Evolutionary conservation across 2,329 filamentous ascomycete genomes (phyloP).

Genomic region (Colletotrichum aenigma): DNA sequence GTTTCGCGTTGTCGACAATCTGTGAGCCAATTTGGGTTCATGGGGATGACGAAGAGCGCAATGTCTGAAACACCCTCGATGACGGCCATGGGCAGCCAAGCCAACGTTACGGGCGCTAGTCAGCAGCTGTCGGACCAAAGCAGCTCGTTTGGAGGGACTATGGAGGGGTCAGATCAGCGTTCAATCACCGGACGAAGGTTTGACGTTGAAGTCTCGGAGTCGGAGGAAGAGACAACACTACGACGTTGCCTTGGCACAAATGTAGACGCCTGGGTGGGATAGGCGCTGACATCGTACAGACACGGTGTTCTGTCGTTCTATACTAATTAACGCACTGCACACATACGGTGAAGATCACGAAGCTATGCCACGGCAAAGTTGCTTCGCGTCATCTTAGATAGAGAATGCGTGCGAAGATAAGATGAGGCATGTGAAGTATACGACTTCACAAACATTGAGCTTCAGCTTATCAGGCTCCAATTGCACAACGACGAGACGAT

Average conservation of each 20-base stretch:
- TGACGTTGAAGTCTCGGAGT: background rate
- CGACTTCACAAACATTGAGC: background rate
- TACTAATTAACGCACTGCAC: background rate
- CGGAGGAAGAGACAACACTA: background rate
- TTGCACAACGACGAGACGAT: background rate
- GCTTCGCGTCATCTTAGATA: background rate
- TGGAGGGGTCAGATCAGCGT: slow-evolving; percentile 2
- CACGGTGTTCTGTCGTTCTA: background rate
- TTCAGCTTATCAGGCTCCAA: background rate
- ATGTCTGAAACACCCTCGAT: slow-evolving; percentile 11
- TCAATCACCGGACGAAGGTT: slow-evolving; percentile 11
- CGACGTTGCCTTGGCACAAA: background rate
- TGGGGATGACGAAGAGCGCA: slow-evolving; percentile 10
- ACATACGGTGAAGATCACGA: background rate
- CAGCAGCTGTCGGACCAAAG: background rate
- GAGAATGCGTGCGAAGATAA: background rate
- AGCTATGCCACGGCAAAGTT: background rate
- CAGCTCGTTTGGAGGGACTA: background rate
- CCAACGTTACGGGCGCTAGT: slow-evolving; percentile 4
- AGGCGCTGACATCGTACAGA: background rate
- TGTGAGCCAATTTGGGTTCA: background rate
- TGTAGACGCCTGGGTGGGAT: background rate
- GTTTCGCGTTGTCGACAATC: background rate
- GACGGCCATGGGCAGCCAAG: background rate
- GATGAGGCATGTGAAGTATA: background rate